Base-by-base conservation (phyloP, 768 basidiomycete species). In the Gautieria morchelliformis region DNA sequence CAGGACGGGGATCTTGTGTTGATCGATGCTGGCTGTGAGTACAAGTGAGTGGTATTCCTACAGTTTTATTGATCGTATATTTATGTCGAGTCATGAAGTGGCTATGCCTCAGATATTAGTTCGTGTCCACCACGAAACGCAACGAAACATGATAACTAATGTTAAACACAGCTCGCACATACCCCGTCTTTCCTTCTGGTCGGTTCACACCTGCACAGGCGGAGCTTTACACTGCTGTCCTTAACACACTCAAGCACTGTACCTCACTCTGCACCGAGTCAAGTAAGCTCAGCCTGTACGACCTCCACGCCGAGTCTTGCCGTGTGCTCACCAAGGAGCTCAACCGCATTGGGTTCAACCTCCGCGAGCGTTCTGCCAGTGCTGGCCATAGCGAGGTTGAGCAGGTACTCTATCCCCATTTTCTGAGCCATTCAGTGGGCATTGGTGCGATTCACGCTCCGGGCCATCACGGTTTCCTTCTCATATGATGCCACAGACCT, bases 101-200 rank as follows among this genome's bases (percentile, higher is more conserved):
- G 91, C 39, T 97, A 97, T 65, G 91, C 93, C 7, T 92, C 91
- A 47, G 95, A 98, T 67, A 94, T 97, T 63, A 95, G 89, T 89
- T 60, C 60, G 82, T 60, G 50, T 11, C 8, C 17, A 20, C 30
- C 52, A 7, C 14, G n/a, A 5, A 49, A 49, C 59, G 3, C 47
- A 50, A 49, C 54, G 35, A 37, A 37, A 37, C 52, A 30, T 52
- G 66, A 75, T 47, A 53, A 22, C 63, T 35, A 27, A 27, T 5
- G 30, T 53, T 47, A 35, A 49, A n/a, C 53, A 9, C 60, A 91
- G 88, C 90, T 19, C 87, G 89, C 37, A 93, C 93, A 10, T 99
- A 83, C 67, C 96, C 96, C 1, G 85, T 81, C 17, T 57, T 39
- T 49, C 56, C 56, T 27, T 84, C 84, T 1, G 94, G 94, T 2